Conservation (phyloP, 2,329 filamentous ascomycete species). For the Trichoderma cornu-damae region DNA sequence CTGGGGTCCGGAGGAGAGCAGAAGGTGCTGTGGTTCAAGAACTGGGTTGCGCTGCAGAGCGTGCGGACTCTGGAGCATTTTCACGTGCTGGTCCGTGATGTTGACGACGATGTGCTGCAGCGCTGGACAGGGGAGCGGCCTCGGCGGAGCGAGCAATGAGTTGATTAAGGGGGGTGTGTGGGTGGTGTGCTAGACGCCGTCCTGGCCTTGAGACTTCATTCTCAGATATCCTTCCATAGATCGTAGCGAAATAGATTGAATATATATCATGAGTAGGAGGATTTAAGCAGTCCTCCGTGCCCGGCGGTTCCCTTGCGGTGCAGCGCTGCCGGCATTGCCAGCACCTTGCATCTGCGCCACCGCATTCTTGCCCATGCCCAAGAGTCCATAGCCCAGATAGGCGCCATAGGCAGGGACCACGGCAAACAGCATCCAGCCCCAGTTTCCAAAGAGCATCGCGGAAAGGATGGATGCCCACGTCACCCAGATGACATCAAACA, state of each 20-base stretch:
- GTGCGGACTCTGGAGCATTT: constrained; percentile 85
- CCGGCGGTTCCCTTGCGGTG: constrained; percentile 46
- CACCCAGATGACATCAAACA: constrained; percentile 96
- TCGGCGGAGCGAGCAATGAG: constrained; percentile 29
- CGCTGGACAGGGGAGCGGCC: constrained; percentile 49
- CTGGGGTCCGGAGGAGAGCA: constrained; percentile 47
- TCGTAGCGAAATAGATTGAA: not conserved
- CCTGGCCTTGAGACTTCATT: not conserved
- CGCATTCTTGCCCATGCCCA: constrained; percentile 49
- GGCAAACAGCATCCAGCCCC: constrained; percentile 56
- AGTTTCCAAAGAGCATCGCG: constrained; percentile 76
- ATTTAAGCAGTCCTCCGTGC: constrained; percentile 49
- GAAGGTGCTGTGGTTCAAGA: constrained; percentile 81
- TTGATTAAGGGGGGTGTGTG: too few relatives aligned
- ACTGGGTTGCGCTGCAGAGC: constrained; percentile 84
- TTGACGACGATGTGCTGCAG: constrained; percentile 46
- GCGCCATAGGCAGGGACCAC: constrained; percentile 51
- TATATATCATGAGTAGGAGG: too few relatives aligned
- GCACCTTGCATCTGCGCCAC: constrained; percentile 45
- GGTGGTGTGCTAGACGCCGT: not conserved
- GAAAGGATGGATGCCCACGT: constrained; percentile 73
- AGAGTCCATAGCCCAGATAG: constrained; percentile 50
- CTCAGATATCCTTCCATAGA: not conserved
- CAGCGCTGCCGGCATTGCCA: constrained; percentile 30
- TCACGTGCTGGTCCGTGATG: constrained; percentile 64